Base-by-base conservation (phyloP, 192 early-diverging fungal species). In the Polychytrium aggregatum region DNA sequence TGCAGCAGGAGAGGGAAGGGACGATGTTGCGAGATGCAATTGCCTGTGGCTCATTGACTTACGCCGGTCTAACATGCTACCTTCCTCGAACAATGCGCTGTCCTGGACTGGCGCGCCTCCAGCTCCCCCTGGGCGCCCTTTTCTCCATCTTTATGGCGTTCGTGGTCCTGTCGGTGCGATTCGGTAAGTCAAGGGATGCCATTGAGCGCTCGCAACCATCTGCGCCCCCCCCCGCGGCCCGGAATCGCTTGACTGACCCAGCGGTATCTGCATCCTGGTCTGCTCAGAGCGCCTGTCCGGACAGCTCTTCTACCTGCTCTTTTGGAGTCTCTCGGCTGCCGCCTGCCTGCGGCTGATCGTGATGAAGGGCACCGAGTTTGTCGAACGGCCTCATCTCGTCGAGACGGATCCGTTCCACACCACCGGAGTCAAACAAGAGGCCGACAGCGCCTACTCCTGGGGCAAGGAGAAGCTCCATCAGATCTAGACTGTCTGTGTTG, bases 281-380 rank as follows among this genome's bases (percentile, higher is more conserved):
- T 36, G 29, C 13, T 27, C 44, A 72, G 66, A 68, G 17, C 56
- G 58, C 5, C 28, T 37, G 21, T 38, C 28, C 22, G 57, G 44
- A 38, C 46, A 39, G 11, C 26, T 53, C 33, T n/a, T 62, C 11
- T 25, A 46, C n/a, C 46, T 50, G 10, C 16, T 41, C 17, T 27
- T 63, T 25, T 70, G 55, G 37, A 0, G 40, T 25, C 52, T 34
- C 18, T 22, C 61, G 18, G 36, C 57, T 8, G 36, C 43, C 25
- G 42, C 46, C 11, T 37, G 48, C 28, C 8, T 54, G 3, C 43
- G 56, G 17, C 55, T 59, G 21, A 62, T 74, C 1, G 26, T 65
- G 31, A 40, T 28, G 22, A 58, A 56, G 40, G 71, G 71, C 24
- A 38, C 46, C 4, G 71, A 74, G 25, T 70, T 68, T 55, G 71